These are phyloP conservation scores for Trichocladium antarcticum DNA, from an alignment of 495 filamentous ascomycete species.

Conservation along the genomic window DNA sequence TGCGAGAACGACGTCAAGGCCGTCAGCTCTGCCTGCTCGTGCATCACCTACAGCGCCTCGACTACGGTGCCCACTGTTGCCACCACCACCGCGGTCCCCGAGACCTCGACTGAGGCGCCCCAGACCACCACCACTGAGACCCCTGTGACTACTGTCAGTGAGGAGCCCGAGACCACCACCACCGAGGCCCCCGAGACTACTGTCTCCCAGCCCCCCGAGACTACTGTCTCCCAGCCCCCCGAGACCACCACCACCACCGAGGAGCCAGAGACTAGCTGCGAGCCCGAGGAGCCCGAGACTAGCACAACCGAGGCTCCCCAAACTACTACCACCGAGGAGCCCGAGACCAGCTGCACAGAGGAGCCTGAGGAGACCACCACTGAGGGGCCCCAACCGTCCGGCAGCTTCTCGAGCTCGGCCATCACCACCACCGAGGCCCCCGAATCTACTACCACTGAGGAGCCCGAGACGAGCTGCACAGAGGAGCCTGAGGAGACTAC, in stretches of 20 bases:
- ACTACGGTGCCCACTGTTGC: constrained; percentile 1
- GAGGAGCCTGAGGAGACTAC: background rate
- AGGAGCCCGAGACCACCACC: background rate
- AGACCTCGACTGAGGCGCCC: background rate
- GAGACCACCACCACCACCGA: background rate
- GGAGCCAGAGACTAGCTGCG: background rate
- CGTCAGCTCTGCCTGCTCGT: constrained; percentile 31
- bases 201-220: constrained; percentile 10
- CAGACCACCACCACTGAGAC: background rate
- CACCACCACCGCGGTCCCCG: background rate
- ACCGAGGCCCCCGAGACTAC: constrained; percentile 15
- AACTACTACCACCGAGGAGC: constrained; percentile 4
- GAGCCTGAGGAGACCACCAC: too few species aligned
- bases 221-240: background rate
- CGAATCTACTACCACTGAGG: constrained; percentile 20
- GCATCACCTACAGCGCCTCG: constrained; percentile 25
- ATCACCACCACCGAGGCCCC: background rate
- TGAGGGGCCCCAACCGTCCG: background rate
- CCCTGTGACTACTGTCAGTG: too few species aligned
- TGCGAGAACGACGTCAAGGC: constrained; percentile 13
- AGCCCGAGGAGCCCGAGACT: constrained; percentile 8
- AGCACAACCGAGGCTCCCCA: constrained; percentile 1
- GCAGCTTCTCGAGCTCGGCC: too few species aligned
- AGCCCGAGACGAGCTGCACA: background rate
- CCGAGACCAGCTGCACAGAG: background rate